A percentile compares a stretch with the other conserved stretches of the same genome.
Evolutionary conservation across 2,329 filamentous ascomycete genomes (phyloP).

Genomic region (Penicillium verrucosum): DNA sequence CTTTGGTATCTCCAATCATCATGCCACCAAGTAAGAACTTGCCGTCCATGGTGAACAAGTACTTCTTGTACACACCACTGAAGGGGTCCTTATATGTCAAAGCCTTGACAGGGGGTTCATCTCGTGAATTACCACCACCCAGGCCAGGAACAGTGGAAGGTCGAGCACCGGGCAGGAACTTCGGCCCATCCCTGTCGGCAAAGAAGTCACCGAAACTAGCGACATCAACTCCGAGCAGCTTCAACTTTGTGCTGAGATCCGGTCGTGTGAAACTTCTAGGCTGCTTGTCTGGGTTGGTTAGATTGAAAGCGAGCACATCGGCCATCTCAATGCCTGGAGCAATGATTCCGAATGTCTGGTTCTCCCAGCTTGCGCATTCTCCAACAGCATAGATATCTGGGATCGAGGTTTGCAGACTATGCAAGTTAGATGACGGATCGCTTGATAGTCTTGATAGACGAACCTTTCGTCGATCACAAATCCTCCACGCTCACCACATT

Average conservation of each 20-base stretch:
- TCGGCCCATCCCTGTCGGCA: constrained; percentile 78
- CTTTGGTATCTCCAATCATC: constrained; percentile 92
- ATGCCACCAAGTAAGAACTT: constrained; percentile 91
- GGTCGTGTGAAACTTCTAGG: constrained; percentile 72
- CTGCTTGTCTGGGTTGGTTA: constrained; percentile 72
- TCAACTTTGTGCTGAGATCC: constrained; percentile 87
- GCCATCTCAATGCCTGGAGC: constrained; percentile 91
- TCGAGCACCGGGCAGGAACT: constrained; percentile 63
- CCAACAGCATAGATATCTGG: constrained; percentile 80
- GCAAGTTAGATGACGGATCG: neutral
- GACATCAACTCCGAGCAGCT: constrained; percentile 84
- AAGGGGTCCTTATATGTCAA: constrained; percentile 89
- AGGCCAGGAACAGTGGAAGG: constrained; percentile 36
- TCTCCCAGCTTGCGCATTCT: constrained; percentile 87
- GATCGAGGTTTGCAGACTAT: constrained; percentile 62
- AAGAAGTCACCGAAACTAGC: constrained; percentile 95
- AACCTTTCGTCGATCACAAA: constrained; percentile 56
- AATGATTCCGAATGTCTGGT: constrained; percentile 83
- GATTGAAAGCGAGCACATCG: constrained; percentile 84
- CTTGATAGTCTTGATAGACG: neutral
- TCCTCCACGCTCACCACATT: constrained; percentile 68
- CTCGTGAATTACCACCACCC: constrained; percentile 44
- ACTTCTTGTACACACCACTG: constrained; percentile 87
- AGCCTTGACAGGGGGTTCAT: constrained; percentile 66
- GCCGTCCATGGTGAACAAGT: constrained; percentile 82